phyloP scores from a whole-genome alignment of 2,329 filamentous ascomycete species.

The Cercospora sojina region DNA sequence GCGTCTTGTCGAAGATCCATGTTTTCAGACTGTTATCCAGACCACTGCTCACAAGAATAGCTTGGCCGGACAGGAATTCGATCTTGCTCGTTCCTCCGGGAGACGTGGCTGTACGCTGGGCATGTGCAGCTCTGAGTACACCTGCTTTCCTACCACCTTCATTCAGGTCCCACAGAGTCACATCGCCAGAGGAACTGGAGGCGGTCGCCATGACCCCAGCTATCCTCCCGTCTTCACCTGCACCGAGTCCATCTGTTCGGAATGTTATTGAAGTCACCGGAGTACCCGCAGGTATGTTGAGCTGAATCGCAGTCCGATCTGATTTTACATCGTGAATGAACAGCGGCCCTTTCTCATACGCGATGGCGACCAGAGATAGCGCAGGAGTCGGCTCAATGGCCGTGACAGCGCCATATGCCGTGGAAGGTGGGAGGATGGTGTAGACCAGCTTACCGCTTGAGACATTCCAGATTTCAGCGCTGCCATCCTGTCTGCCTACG shows the following conservation, averaged over 20 bases:
- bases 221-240: constrained; percentile 79
- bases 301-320: constrained; percentile 66
- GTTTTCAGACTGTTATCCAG: constrained; percentile 91
- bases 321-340: constrained; percentile 78
- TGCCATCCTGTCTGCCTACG: constrained; percentile 80
- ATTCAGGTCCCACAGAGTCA: constrained; percentile 96
- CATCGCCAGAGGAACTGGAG: constrained; percentile 74
- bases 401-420: constrained; percentile 76
- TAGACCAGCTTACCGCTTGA: constrained; percentile 89
- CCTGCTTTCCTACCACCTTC: constrained; percentile 82
- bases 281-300: constrained; percentile 57
- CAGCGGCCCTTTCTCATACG: constrained; percentile 76
- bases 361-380: constrained; percentile 80
- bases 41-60: constrained; percentile 85
- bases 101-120: constrained; percentile 69
- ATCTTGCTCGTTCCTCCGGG: constrained; percentile 80
- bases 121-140: constrained; percentile 82
- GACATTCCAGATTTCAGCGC: constrained; percentile 96
- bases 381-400: constrained; percentile 82
- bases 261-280: constrained; percentile 83
- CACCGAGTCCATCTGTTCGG: constrained; percentile 82
- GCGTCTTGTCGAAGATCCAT: constrained; percentile 93
- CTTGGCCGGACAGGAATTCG: constrained; percentile 86
- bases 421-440: constrained; percentile 74
- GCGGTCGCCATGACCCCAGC: constrained; percentile 94